Evolutionary conservation across 805 yeast species (phyloP), one percentile per base, ranked within the genome.

Genomic region (Candida golubevii): DNA sequence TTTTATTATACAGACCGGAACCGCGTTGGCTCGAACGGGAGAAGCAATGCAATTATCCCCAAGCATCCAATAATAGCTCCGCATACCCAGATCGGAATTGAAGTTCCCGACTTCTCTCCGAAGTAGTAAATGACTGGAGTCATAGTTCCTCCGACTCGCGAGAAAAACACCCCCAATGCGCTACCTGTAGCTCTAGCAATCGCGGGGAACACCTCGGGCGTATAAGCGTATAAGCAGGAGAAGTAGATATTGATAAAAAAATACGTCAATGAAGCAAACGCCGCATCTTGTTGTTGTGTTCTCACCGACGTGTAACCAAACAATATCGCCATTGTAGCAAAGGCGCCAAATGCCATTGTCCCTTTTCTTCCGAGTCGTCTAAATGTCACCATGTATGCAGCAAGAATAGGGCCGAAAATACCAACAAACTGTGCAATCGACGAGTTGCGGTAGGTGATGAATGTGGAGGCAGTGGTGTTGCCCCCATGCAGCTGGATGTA

Each of bases 291-390:
- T 27, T 41, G 40, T n/a, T 51, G 38, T 8, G 47, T 54, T 8
- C 50, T 36, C 35, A 55, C 55, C 8, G 53, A 47, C 10, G 59
- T 57, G 47, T 57, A 54, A 1, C 57, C 60, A 34, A 57, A 55
- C 33, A 57, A 48, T 18, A 50, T 49, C 7, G 56, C 59, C 60
- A 57, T 57, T 15, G 56, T 47, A 7, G 44, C 34, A 31, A 55
- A n/a, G 8, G 54, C 60, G 2, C 59, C 59, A 14, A 55, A 46
- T 1, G 65, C 62, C 71, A 81, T 67, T 1, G 82, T 71, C 8
- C 85, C 85, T 54, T 79, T 72, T 59, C 85, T 68, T 6, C 85
- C 83, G 29, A 79, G 63, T 37, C 53, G 53, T 1, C 60, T 63
- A 10, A 56, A 26, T 2, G 40, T 35, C 15, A 40, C 45, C 14